These are phyloP conservation scores for Oehlia diaphana DNA, from an alignment of 192 early-diverging fungal genomes.

Conservation along the genomic window DNA sequence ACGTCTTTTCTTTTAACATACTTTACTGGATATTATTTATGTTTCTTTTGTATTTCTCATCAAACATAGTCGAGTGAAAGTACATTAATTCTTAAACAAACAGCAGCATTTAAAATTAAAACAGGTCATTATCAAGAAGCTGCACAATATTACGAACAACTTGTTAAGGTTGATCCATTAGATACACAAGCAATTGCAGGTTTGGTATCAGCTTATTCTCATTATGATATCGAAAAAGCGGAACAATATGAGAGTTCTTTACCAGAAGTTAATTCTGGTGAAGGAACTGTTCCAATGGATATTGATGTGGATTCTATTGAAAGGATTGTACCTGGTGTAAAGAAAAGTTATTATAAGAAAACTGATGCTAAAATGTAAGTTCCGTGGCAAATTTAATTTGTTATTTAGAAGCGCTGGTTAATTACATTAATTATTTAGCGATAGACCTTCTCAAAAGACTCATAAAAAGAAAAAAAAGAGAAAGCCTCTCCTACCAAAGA, in stretches of 20 bases:
- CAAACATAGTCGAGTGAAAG: constrained; percentile 18
- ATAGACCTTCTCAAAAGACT: constrained; percentile 31
- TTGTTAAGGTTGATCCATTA: constrained; percentile 65
- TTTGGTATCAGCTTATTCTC: constrained; percentile 63
- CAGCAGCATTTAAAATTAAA: constrained; percentile 69
- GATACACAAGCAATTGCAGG: constrained; percentile 67
- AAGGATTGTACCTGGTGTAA: constrained; percentile 53
- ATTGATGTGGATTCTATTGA: constrained; percentile 61
- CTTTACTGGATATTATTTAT: not conserved
- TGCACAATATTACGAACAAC: constrained; percentile 65
- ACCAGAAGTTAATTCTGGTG: constrained; percentile 38
- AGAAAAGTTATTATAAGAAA: constrained; percentile 56
- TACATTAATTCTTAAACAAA: constrained; percentile 57
- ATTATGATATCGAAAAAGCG: constrained; percentile 57
- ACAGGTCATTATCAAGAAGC: constrained; percentile 60
- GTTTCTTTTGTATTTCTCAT: not conserved
- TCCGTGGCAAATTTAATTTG: not conserved
- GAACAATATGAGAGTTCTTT: constrained; percentile 64
- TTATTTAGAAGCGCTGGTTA: not conserved
- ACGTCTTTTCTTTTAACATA: constrained; percentile 23
- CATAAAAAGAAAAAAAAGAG: constrained; percentile 55
- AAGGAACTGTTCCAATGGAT: constrained; percentile 21
- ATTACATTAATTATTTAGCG: constrained; percentile 8
- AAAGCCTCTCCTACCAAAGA: constrained; percentile 57
- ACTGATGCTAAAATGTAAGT: constrained; percentile 34